Conservation (phyloP, 768 basidiomycete species). For the Trametes cinnabarina region DNA sequence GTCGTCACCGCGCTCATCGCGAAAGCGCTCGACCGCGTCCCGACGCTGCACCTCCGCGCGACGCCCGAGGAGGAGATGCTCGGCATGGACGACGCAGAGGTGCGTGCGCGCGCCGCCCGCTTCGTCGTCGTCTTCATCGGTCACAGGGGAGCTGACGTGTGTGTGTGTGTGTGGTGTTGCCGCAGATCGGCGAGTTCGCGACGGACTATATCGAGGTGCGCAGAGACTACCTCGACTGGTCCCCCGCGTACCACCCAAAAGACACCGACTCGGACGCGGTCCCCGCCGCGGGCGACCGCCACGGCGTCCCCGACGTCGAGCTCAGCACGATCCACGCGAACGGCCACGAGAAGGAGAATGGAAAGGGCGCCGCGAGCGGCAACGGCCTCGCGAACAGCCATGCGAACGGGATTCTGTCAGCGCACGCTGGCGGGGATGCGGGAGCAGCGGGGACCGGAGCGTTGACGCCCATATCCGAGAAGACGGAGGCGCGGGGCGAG, state of each 20-base stretch:
- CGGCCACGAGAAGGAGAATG: not conserved
- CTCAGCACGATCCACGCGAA: not conserved
- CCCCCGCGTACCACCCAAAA: conserved; percentile 30
- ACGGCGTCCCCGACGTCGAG: conserved; percentile 25
- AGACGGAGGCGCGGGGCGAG: conserved; percentile 3
- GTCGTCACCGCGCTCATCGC: conserved; percentile 74
- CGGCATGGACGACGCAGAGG: conserved; percentile 85
- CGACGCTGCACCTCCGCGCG: conserved; percentile 68
- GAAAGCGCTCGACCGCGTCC: conserved; percentile 80
- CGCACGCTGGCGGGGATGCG: too few relatives aligned
- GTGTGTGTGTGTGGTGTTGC: conserved; percentile 35
- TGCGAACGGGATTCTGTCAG: not conserved
- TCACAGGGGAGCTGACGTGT: not conserved
- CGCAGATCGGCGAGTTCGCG: conserved; percentile 51
- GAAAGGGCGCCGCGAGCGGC: not conserved
- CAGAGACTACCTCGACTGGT: conserved; percentile 61
- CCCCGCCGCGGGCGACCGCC: conserved; percentile 32
- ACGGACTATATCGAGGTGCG: conserved; percentile 59
- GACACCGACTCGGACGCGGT: conserved; percentile 11
- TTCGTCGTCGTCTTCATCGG: not conserved
- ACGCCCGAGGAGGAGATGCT: conserved; percentile 64
- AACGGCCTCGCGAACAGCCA: not conserved
- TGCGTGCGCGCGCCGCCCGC: conserved; percentile 30
- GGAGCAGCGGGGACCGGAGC: not conserved
- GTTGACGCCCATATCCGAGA: conserved; percentile 14